Evolutionary conservation across 306 rosid species (phyloP), one percentile per base, ranked within the genome.

Genomic region (Echinosophora koreensis): DNA sequence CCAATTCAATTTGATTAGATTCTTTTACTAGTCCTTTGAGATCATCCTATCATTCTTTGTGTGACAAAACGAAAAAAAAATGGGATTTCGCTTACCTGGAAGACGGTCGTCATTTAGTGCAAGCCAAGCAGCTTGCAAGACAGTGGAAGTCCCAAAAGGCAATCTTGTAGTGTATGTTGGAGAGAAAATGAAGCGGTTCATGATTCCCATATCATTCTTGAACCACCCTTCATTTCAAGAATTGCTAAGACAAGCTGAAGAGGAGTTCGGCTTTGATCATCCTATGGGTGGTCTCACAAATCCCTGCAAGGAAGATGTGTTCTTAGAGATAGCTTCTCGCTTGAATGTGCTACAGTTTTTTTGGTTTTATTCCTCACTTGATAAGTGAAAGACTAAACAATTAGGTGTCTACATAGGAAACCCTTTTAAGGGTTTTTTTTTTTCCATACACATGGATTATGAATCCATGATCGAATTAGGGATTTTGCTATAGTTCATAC

Each of bases 121-220:
- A 1, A 60, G 5, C 8, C 70, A 73, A 56, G 37, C 47, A 73
- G 1, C 58, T 27, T 66, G 56, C 22, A 73, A 66, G 35, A 4
- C 2, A 0, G 13, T 15, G 4, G 56, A 73, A 0, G 80, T 81
- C 10, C 77, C 54, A 8, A 80, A 80, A 66, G 84, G 84, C 1
- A 65, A 71, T 22, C 34, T 79, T 41, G 83, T 73, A 2, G 78
- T 63, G 0, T 71, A 79, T 54, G 59, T 79, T 30, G 83, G 83
- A 39, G 73, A 71, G 30, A 71, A 71, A 55, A 12, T 15, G 42
- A 79, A 55, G 44, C 60, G 69, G 62, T 17, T 64, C 18, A 6
- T 72, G 61, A 80, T 80, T 8, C 69, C 63, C 0, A 4, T 80
- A 7, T 72, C 79, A 13, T 73, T 32, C 50, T 64, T 72, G 55